Evolutionary conservation across 164 flowering plant genomes (phyloP).

Genomic region (Liquidambar formosana): DNA sequence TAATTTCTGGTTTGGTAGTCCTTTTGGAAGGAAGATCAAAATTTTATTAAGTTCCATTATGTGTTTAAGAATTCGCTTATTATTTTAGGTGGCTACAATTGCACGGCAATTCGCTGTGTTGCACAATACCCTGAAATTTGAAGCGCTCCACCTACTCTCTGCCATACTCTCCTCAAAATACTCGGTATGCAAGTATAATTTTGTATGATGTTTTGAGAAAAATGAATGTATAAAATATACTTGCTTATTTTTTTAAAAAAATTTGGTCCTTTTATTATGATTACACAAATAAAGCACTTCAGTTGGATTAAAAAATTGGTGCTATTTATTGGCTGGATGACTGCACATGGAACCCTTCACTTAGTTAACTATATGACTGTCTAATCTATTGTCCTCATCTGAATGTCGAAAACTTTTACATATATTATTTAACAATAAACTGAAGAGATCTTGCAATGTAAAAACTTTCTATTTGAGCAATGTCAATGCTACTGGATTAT

Average conservation of each 20-base stretch:
- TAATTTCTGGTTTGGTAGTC: background rate
- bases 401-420: no score
- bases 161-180: conserved; percentile 58
- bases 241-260: background rate
- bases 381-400: no score
- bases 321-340: background rate
- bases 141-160: conserved; percentile 70
- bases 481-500: no score
- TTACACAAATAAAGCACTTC: background rate
- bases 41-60: background rate
- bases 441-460: no score
- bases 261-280: background rate
- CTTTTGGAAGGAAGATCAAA: background rate
- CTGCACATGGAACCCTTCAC: no score
- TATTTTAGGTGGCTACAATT: conserved; percentile 56
- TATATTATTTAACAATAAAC: no score
- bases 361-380: no score
- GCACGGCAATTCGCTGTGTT: conserved; percentile 73
- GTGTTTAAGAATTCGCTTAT: background rate
- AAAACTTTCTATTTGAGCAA: no score
- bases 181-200: conserved; percentile 47
- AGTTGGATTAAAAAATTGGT: background rate
- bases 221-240: background rate
- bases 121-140: conserved; percentile 84
- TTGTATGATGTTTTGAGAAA: background rate